Percentiles rank a stretch among this genome's conserved stretches.
These are phyloP conservation scores for Kalmusia sp. DNA, from an alignment of 2,329 filamentous ascomycete species.

Conservation along the genomic window DNA sequence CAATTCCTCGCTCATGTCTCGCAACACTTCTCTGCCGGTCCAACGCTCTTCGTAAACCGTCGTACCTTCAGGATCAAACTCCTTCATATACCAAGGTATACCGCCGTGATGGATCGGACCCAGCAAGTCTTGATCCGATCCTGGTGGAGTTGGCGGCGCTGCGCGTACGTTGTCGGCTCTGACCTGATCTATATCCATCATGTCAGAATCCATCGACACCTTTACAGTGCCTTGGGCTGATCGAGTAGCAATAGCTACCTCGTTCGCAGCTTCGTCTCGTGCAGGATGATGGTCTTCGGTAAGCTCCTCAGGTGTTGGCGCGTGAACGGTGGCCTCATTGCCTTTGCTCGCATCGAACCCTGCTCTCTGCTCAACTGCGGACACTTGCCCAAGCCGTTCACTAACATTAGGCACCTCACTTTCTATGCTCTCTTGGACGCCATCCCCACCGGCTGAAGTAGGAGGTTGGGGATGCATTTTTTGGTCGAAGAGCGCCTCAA, in stretches of 20 bases:
- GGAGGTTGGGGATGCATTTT: constrained; percentile 63
- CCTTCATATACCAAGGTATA: constrained; percentile 85
- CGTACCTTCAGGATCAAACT: constrained; percentile 80
- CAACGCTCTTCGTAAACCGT: constrained; percentile 77
- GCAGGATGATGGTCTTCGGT: constrained; percentile 31
- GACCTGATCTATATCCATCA: constrained; percentile 29
- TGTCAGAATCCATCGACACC: constrained; percentile 18
- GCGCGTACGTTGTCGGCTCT: constrained; percentile 22
- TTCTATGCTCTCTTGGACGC: constrained; percentile 32
- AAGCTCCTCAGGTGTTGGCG: constrained; percentile 46
- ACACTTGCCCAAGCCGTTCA: constrained; percentile 18
- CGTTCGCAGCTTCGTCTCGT: constrained; percentile 43
- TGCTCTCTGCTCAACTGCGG: no score
- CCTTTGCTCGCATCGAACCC: constrained; percentile 23
- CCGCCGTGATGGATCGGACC: constrained; percentile 67
- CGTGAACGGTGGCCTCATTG: constrained; percentile 32
- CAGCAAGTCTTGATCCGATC: constrained; percentile 59
- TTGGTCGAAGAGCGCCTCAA: constrained; percentile 75
- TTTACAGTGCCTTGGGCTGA: constrained; percentile 38
- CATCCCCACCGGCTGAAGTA: constrained; percentile 28
- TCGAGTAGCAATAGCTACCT: constrained; percentile 45
- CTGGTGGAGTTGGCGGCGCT: constrained; percentile 70
- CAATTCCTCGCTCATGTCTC: constrained; percentile 81
- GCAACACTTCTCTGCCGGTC: constrained; percentile 74
- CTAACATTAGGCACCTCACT: constrained; percentile 11